These are phyloP conservation scores for Perilla frutescens DNA, from an alignment of 257 asterid genomes.

Conservation along the genomic window DNA sequence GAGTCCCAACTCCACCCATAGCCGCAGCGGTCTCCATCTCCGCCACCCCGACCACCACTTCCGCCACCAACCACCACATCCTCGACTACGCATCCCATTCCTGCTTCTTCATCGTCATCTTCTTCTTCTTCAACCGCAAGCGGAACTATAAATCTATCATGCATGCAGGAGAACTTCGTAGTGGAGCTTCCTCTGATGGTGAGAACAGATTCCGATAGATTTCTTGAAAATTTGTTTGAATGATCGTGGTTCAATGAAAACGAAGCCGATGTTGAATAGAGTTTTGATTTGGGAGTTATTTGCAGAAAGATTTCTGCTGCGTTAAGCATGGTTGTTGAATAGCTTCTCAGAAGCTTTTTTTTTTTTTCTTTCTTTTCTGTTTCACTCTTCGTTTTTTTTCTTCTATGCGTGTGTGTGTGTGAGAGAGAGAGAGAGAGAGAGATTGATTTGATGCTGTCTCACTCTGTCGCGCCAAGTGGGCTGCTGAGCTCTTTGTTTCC, in stretches of 20 bases:
- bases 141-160: constrained; percentile 11
- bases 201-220: constrained; percentile 30
- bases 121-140: constrained; percentile 23
- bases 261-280: not conserved
- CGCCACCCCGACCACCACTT: constrained; percentile 27
- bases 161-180: constrained; percentile 29
- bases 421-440: constrained; percentile 4
- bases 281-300: constrained; percentile 23
- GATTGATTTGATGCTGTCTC: no score
- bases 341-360: constrained; percentile 57
- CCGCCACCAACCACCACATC: constrained; percentile 26
- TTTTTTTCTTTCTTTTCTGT: not conserved
- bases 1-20: constrained; percentile 40
- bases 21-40: constrained; percentile 25
- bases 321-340: constrained; percentile 38
- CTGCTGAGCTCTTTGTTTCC: no score
- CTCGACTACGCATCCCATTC: not conserved
- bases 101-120: not conserved
- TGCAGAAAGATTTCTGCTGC: constrained; percentile 27
- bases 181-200: not conserved
- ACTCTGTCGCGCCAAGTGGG: no score
- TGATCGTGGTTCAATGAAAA: not conserved
- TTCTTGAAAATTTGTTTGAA: constrained; percentile 28
- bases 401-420: not conserved
- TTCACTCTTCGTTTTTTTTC: no score